Conservation (phyloP, 73 alveolate species). For the Stentor roeselii region DNA sequence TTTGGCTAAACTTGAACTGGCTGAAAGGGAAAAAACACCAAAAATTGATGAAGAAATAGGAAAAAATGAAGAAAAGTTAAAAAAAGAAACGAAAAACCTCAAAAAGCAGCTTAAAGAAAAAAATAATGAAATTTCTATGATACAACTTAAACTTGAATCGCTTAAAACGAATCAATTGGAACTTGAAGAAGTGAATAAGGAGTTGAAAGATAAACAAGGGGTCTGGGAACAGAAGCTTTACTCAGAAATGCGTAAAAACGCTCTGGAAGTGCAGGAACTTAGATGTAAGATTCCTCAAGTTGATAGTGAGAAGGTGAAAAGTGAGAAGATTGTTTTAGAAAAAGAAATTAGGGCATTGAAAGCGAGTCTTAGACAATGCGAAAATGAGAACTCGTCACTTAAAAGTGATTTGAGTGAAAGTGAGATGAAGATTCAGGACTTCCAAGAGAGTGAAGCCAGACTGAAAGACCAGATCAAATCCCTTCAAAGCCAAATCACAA, state of each 20-base stretch:
- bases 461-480: not conserved
- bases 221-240: not conserved
- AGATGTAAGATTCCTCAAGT: not conserved
- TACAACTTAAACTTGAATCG: not conserved
- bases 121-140: conserved; percentile 1
- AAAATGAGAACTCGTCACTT: not conserved
- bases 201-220: not conserved
- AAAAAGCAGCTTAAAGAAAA: not conserved
- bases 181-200: not conserved
- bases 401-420: not conserved
- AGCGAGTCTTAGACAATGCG: not conserved
- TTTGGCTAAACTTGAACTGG: not conserved
- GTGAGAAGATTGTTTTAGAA: conserved; percentile 5
- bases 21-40: too few relatives aligned
- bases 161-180: not conserved
- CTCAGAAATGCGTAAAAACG: not conserved
- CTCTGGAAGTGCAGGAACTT: not conserved
- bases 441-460: not conserved
- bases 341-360: not conserved
- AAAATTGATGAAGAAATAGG: too few relatives aligned
- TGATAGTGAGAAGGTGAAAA: not conserved
- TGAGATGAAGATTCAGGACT: too few relatives aligned
- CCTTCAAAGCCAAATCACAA: not conserved
- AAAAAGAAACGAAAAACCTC: too few relatives aligned
- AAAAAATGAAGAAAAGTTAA: too few relatives aligned